Evolutionary conservation across 1,284 basidiomycete genomes (phyloP), one percentile per base, ranked within the genome.

Genomic region (Rhodotorula glutinis): DNA sequence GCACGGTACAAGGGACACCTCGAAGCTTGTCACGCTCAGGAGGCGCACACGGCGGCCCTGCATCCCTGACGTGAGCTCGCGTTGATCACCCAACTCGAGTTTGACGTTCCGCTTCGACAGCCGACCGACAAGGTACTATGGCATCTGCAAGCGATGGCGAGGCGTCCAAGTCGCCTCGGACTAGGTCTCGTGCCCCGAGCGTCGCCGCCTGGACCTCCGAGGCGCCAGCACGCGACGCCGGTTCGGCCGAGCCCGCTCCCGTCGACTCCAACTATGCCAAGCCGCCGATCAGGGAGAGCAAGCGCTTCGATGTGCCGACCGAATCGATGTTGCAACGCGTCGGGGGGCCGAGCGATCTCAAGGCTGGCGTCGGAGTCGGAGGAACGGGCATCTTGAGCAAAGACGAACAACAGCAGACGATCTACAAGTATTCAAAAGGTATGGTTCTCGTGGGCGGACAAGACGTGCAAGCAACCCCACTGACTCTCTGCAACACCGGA

Each of bases 341-440:
- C 52, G 66, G 59, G 4, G 74, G 74, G 2, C 74, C 73, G 7
- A 61, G 58, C 4, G 73, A 73, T 30, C 64, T 68, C 38, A 76
- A 76, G 60, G 74, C 75, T 1, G 75, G 75, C 7, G 64, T 76
- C 3, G 56, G 47, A 16, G 21, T 19, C 17, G 38, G 73, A 7
- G 66, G 70, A 27, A 16, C 29, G 4, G n/a, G 40, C 8, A 44
- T 38, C 33, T 38, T 38, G 33, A 11, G 33, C 56, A 9, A 59
- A 61, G 2, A 63, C 68, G 21, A 71, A 66, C 54, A 63, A 64
- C 13, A 49, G 66, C 21, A 65, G 30, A 70, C 74, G 53, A 70
- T 74, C 55, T 74, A 72, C 57, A 66, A 75, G n/a, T 67, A 67
- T 33, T 66, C 63, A 41, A 74, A 76, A 70, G 74, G 66, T 67